phyloP scores from a whole-genome alignment of 1,284 basidiomycete species.

The Cryptococcus neoformans region DNA sequence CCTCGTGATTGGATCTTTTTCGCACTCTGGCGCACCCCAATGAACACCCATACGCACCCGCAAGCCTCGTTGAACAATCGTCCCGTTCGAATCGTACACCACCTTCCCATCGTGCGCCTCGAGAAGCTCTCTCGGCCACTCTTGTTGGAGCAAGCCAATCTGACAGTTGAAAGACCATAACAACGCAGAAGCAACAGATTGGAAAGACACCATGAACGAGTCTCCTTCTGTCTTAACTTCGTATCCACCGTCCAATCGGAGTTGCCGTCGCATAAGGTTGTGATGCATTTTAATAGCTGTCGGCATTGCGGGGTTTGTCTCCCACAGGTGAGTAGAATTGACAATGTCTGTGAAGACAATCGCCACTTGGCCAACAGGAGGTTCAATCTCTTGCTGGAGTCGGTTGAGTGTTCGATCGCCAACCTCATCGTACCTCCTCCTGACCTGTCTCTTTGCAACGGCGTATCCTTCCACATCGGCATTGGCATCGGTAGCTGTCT shows the following conservation, averaged over 20 bases:
- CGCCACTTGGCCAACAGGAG: slow-evolving; percentile 85
- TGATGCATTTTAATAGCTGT: slow-evolving; percentile 94
- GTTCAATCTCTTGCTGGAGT: slow-evolving; percentile 76
- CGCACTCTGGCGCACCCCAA: slow-evolving; percentile 86
- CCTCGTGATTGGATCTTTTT: slow-evolving; percentile 87
- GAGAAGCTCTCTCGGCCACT: slow-evolving; percentile 93
- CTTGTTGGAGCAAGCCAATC: slow-evolving; percentile 73
- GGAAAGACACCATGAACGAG: slow-evolving; percentile 98
- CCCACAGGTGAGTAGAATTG: slow-evolving; percentile 97
- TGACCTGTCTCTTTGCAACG: slow-evolving; percentile 24
- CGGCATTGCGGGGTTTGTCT: slow-evolving; percentile 94
- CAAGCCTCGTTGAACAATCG: slow-evolving; percentile 78
- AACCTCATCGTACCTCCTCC: slow-evolving; percentile 45
- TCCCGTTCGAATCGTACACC: slow-evolving; percentile 66
- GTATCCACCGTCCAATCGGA: slow-evolving; percentile 92
- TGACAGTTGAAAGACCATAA: slow-evolving; percentile 93
- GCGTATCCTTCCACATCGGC: slow-evolving; percentile 8
- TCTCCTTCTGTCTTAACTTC: slow-evolving; percentile 99
- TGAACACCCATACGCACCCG: slow-evolving; percentile 98
- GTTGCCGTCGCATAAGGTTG: slow-evolving; percentile 74
- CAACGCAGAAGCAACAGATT: slow-evolving; percentile 77
- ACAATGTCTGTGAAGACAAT: slow-evolving; percentile 98
- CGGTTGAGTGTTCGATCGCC: slow-evolving; percentile 55
- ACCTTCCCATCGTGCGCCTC: slow-evolving; percentile 90
- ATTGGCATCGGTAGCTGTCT: slow-evolving; percentile 37